Conservation (phyloP, 2,329 filamentous ascomycete genomes). For the Ophiosphaerella narmari region DNA sequence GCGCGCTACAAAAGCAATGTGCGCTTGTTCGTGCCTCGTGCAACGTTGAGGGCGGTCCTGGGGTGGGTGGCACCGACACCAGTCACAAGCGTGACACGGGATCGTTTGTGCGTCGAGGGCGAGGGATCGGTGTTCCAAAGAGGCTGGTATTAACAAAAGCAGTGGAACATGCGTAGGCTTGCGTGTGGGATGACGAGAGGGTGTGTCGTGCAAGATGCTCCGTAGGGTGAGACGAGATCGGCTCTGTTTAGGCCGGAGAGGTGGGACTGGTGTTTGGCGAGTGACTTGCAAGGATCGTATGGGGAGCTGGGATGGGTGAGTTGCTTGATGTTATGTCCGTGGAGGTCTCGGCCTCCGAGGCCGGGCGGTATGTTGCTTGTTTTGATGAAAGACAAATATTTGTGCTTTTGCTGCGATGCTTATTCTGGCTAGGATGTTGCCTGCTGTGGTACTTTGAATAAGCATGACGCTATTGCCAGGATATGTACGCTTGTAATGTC, state of each 20-base stretch:
- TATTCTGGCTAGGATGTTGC: too few species aligned
- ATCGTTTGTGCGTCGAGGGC: slow-evolving; percentile 23
- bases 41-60: neutral
- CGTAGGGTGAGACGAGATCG: slow-evolving; percentile 3
- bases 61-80: neutral
- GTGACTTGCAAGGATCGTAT: too few species aligned
- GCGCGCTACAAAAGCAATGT: slow-evolving; percentile 19
- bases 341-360: too few species aligned
- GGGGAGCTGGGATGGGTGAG: too few species aligned
- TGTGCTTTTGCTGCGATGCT: too few species aligned
- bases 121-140: slow-evolving; percentile 11
- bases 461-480: too few species aligned
- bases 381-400: too few species aligned
- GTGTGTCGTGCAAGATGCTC: neutral
- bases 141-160: slow-evolving; percentile 16
- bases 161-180: slow-evolving; percentile 29
- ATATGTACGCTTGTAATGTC: too few species aligned
- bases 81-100: slow-evolving; percentile 10
- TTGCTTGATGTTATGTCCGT: too few species aligned
- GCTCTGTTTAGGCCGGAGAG: too few species aligned
- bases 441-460: too few species aligned
- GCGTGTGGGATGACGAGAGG: neutral
- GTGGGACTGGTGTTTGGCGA: neutral
- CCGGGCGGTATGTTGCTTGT: too few species aligned
- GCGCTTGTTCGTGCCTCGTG: slow-evolving; percentile 4